These are phyloP conservation scores for Clathrospora elynae DNA, from an alignment of 2,329 filamentous ascomycete species.

Conservation along the genomic window DNA sequence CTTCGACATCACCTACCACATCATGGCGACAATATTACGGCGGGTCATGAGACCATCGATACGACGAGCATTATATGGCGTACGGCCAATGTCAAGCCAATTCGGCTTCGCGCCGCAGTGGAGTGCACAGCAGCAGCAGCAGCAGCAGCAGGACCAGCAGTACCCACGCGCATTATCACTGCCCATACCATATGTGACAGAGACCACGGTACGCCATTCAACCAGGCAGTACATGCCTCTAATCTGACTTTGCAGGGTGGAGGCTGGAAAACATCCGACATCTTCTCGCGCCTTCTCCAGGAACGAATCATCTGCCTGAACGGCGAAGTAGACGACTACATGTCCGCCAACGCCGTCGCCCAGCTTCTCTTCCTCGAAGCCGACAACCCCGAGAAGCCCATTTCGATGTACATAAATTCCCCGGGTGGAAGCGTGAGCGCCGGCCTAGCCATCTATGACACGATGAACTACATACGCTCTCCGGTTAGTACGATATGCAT, in stretches of 20 bases:
- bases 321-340: constrained; percentile 84
- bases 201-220: constrained; percentile 51
- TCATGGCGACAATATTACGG: constrained; percentile 42
- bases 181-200: constrained; percentile 58
- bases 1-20: constrained; percentile 22
- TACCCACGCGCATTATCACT: constrained; percentile 47
- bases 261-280: constrained; percentile 58
- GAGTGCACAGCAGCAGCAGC: constrained; percentile 23
- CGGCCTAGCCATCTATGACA: constrained; percentile 89
- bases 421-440: constrained; percentile 92
- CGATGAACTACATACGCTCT: constrained; percentile 94
- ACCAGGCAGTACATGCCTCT: not conserved
- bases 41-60: constrained; percentile 27
- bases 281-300: constrained; percentile 55
- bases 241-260: constrained; percentile 52
- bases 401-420: constrained; percentile 97
- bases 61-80: constrained; percentile 16
- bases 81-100: constrained; percentile 33
- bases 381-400: constrained; percentile 91
- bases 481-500: constrained; percentile 95
- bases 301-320: constrained; percentile 96
- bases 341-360: constrained; percentile 92
- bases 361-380: constrained; percentile 98
- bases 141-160: constrained; percentile 26
- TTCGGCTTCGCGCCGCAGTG: constrained; percentile 33